Conservation (phyloP, 768 basidiomycete species). For the Dendrothele bispora region DNA sequence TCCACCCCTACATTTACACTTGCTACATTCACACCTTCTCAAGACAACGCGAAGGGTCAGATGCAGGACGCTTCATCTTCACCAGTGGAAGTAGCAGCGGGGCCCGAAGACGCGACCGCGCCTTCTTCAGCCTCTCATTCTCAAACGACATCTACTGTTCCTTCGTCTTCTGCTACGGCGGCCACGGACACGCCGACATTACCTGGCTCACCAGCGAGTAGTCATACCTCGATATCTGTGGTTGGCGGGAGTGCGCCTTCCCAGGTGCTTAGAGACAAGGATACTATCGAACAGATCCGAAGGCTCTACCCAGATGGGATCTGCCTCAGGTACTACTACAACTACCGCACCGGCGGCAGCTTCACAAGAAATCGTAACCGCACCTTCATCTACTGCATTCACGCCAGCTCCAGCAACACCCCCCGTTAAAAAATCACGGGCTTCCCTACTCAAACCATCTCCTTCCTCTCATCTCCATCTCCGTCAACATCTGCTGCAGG, state of each 20-base stretch:
- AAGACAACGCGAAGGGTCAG: neutral
- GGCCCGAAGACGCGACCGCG: slow-evolving; percentile 5
- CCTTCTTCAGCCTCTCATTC: slow-evolving; percentile 5
- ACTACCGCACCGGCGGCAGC: slow-evolving; percentile 6
- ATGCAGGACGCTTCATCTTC: slow-evolving; percentile 6
- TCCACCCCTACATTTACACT: slow-evolving; percentile 1
- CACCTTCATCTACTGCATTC: slow-evolving; percentile 3
- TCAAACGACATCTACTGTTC: slow-evolving; percentile 30
- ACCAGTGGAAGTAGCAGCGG: neutral
- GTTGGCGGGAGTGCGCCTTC: no score
- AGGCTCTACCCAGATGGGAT: neutral
- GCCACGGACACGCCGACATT: slow-evolving; percentile 49
- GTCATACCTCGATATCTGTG: slow-evolving; percentile 6
- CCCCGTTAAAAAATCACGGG: slow-evolving; percentile 65
- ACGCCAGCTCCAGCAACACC: slow-evolving; percentile 23
- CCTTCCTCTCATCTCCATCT: slow-evolving; percentile 34
- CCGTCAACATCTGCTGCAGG: slow-evolving; percentile 5
- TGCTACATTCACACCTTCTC: neutral
- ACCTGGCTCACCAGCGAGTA: slow-evolving; percentile 24
- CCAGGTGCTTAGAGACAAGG: slow-evolving; percentile 3
- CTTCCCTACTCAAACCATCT: slow-evolving; percentile 60
- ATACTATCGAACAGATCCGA: neutral
- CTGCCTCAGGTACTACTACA: slow-evolving; percentile 4
- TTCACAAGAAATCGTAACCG: slow-evolving; percentile 15
- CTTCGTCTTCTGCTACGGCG: slow-evolving; percentile 51